Conservation (phyloP, 805 yeast genomes). For the Nakazawaea wyomingensis region DNA sequence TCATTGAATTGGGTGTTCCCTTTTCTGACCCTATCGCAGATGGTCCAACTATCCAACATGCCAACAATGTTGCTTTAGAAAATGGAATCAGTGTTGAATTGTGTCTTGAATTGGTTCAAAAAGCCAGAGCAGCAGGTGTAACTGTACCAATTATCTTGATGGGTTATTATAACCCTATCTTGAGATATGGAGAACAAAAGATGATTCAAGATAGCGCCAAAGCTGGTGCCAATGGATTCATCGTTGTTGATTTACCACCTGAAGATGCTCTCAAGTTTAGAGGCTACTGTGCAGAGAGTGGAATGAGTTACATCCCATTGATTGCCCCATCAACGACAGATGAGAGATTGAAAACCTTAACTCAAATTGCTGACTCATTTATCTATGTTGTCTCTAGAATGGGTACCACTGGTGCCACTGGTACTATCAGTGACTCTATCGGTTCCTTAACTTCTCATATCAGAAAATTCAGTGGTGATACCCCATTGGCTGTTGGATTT, state of each 20-base stretch:
- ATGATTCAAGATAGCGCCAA: conserved; percentile 71
- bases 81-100: conserved; percentile 73
- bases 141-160: conserved; percentile 84
- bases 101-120: conserved; percentile 64
- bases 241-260: conserved; percentile 95
- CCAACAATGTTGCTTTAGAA: conserved; percentile 75
- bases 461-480: conserved; percentile 64
- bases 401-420: conserved; percentile 95
- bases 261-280: conserved; percentile 93
- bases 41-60: conserved; percentile 93
- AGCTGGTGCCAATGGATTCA: conserved; percentile 94
- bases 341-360: conserved; percentile 72
- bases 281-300: conserved; percentile 58
- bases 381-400: conserved; percentile 94
- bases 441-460: conserved; percentile 69
- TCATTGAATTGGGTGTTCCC: conserved; percentile 93
- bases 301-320: conserved; percentile 82
- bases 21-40: conserved; percentile 98
- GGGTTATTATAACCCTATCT: conserved; percentile 97
- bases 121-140: conserved; percentile 80
- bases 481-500: conserved; percentile 92
- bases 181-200: conserved; percentile 83
- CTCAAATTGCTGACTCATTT: conserved; percentile 89
- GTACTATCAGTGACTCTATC: conserved; percentile 57
- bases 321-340: conserved; percentile 97